A percentile compares a stretch with the other conserved stretches of the same genome.
Conservation (phyloP, 1,139 yeast genomes). For the Candida neerlandica region DNA sequence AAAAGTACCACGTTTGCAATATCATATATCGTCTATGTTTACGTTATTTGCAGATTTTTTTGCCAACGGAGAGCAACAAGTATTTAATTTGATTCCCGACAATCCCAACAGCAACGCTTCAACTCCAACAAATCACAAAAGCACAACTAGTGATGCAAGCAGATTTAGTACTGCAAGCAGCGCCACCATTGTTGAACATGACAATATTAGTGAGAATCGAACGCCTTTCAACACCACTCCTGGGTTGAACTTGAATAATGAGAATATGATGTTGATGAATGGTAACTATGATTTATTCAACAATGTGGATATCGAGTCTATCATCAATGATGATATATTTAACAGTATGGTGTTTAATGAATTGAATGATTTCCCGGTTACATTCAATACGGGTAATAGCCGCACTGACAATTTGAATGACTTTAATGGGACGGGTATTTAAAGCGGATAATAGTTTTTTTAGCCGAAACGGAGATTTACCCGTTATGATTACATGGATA, state of each 20-base stretch:
- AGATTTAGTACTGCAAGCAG: not conserved
- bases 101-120: not conserved
- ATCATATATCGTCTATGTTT: constrained; percentile 21
- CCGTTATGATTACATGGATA: not conserved
- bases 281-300: constrained; percentile 5
- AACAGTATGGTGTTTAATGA: constrained; percentile 13
- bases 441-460: not conserved
- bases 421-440: not conserved
- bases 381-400: not conserved
- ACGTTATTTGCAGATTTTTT: constrained; percentile 25
- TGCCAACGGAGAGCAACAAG: constrained; percentile 7
- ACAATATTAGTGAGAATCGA: not conserved
- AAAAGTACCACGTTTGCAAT: constrained; percentile 18
- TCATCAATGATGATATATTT: constrained; percentile 12
- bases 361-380: constrained; percentile 12
- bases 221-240: constrained; percentile 1
- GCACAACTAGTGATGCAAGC: not conserved
- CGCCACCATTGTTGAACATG: not conserved
- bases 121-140: not conserved
- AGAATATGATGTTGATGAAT: constrained; percentile 8
- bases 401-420: not conserved
- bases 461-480: not conserved
- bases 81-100: constrained; percentile 1
- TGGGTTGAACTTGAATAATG: constrained; percentile 5
- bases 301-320: constrained; percentile 5